Conservation (phyloP, 2,329 filamentous ascomycete genomes). For the Pseudogymnoascus sp. region DNA sequence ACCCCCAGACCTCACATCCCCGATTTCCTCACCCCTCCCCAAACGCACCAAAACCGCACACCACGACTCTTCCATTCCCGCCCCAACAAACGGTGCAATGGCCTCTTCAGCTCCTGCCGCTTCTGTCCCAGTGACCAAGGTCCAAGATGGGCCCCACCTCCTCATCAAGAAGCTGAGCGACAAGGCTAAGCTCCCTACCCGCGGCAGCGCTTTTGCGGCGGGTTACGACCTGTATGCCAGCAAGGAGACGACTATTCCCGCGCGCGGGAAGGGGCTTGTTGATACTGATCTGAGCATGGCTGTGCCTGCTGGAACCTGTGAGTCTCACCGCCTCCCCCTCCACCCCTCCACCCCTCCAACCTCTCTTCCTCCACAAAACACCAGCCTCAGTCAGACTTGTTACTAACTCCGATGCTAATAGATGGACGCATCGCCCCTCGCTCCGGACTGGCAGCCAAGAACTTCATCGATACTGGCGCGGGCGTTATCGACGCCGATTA, state of each 20-base stretch:
- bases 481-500: constrained; percentile 98
- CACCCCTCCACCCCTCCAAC: not conserved
- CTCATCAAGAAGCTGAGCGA: constrained; percentile 75
- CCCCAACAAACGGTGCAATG: not conserved
- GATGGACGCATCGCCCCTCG: constrained; percentile 85
- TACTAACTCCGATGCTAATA: constrained; percentile 28
- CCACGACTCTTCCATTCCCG: not conserved
- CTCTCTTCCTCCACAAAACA: too few relatives aligned
- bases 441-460: constrained; percentile 83
- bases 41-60: constrained; percentile 19
- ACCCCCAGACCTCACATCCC: constrained; percentile 16
- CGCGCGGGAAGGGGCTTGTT: constrained; percentile 75
- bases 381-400: not conserved
- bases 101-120: not conserved
- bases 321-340: constrained; percentile 35
- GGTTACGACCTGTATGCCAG: constrained; percentile 90
- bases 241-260: constrained; percentile 64
- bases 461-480: constrained; percentile 92
- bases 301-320: constrained; percentile 85
- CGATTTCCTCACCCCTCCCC: constrained; percentile 24
- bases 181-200: constrained; percentile 72
- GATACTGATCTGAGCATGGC: constrained; percentile 88
- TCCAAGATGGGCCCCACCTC: constrained; percentile 21
- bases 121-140: not conserved
- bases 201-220: constrained; percentile 80